Evolutionary conservation across 306 rosid genomes (phyloP).

Genomic region (Lathyrus sativus): DNA sequence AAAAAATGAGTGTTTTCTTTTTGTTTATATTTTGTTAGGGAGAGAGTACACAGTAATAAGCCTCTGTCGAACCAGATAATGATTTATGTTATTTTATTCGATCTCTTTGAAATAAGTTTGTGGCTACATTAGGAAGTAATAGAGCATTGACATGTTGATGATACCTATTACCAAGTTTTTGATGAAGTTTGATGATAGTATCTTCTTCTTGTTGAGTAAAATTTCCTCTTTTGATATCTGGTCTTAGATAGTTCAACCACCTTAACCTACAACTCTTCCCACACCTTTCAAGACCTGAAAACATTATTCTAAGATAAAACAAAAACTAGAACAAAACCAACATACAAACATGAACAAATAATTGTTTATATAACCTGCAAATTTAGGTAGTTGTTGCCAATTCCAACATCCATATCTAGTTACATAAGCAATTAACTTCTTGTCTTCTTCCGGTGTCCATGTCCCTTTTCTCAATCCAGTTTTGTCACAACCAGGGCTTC

Average conservation of each 20-base stretch:
- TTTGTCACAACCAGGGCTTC: constrained; percentile 57
- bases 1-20: no score
- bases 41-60: no score
- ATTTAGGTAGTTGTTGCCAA: constrained; percentile 75
- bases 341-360: not conserved
- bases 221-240: constrained; percentile 53
- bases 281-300: constrained; percentile 42
- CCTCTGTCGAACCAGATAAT: no score
- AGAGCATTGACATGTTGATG: no score
- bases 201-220: constrained; percentile 42
- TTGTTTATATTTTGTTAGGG: no score
- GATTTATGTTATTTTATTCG: no score
- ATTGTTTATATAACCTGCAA: constrained; percentile 52
- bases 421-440: constrained; percentile 58
- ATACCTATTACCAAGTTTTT: constrained; percentile 25
- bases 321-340: not conserved
- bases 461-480: constrained; percentile 65
- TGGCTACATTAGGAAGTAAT: not conserved
- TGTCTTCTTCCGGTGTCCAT: constrained; percentile 76
- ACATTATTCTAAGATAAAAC: not conserved
- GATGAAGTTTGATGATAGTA: no score
- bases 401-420: constrained; percentile 60
- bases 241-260: constrained; percentile 39
- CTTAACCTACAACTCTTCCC: constrained; percentile 46
- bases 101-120: no score